Conservation (phyloP, 164 flowering plant genomes). For the Stephania japonica region DNA sequence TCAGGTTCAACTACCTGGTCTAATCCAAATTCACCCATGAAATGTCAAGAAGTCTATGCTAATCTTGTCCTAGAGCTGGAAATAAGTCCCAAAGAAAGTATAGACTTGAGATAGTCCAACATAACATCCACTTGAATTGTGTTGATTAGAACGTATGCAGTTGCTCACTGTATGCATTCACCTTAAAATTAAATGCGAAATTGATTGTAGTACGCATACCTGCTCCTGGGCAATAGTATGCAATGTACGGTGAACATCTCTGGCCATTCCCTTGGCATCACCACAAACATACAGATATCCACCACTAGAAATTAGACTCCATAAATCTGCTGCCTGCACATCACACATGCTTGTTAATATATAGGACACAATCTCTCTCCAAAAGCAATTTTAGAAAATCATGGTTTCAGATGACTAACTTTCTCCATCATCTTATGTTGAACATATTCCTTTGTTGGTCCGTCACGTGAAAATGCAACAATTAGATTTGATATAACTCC, state of each 20-base stretch:
- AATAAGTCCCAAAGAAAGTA: too few species aligned
- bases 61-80: too few species aligned
- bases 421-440: slow-evolving; percentile 87
- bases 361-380: neutral
- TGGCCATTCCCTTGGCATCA: slow-evolving; percentile 98
- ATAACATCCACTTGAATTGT: too few species aligned
- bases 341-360: neutral
- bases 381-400: neutral
- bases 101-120: too few species aligned
- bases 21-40: too few species aligned
- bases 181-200: neutral
- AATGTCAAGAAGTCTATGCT: too few species aligned
- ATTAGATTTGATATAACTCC: slow-evolving; percentile 69
- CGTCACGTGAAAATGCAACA: slow-evolving; percentile 92
- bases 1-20: too few species aligned
- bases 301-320: slow-evolving; percentile 57
- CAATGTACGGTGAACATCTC: slow-evolving; percentile 81
- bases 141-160: too few species aligned
- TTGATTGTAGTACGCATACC: slow-evolving; percentile 29
- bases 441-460: slow-evolving; percentile 79
- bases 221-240: slow-evolving; percentile 77
- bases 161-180: too few species aligned
- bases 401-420: slow-evolving; percentile 25
- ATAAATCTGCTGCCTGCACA: slow-evolving; percentile 59
- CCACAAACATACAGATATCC: slow-evolving; percentile 90